Conservation (phyloP, 2,329 filamentous ascomycete genomes). For the Pseudohalonectria lignicola region DNA sequence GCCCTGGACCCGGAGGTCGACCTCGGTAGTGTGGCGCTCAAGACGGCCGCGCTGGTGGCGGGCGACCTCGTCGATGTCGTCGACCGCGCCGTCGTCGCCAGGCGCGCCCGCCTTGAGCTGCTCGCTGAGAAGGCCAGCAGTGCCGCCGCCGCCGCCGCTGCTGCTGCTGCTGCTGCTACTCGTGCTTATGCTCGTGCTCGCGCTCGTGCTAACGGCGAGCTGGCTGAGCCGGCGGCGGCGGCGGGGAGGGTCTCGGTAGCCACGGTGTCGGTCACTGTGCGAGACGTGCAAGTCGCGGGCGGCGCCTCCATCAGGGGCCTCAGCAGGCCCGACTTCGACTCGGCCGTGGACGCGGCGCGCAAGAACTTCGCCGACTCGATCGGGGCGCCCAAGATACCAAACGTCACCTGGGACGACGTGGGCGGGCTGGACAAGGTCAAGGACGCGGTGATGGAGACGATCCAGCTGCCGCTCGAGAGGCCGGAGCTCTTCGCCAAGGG, state of each 20-base stretch:
- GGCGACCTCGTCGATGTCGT: constrained; percentile 92
- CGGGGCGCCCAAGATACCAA: constrained; percentile 94
- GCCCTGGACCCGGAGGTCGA: constrained; percentile 77
- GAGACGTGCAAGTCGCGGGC: constrained; percentile 82
- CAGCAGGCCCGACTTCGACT: constrained; percentile 74
- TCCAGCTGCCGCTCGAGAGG: constrained; percentile 81
- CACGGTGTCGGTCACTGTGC: constrained; percentile 42
- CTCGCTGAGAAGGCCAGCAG: constrained; percentile 40
- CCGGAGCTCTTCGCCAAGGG: constrained; percentile 93
- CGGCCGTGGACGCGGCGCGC: constrained; percentile 87
- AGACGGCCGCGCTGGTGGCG: constrained; percentile 90
- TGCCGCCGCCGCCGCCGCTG: neutral
- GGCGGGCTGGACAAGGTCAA: constrained; percentile 90
- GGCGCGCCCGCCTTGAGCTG: constrained; percentile 62
- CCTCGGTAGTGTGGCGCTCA: constrained; percentile 74
- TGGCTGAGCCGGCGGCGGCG: no score
- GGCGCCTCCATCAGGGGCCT: constrained; percentile 70
- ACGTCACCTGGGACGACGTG: constrained; percentile 93
- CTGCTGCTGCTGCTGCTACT: neutral
- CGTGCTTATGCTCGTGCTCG: neutral
- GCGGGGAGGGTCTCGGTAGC: constrained; percentile 12
- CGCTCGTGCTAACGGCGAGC: no score
- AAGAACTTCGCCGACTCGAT: constrained; percentile 98
- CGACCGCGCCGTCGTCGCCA: constrained; percentile 73
- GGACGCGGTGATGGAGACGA: constrained; percentile 93